phyloP scores from a whole-genome alignment of 1,284 basidiomycete genomes.

The Leccinum idahoense region DNA sequence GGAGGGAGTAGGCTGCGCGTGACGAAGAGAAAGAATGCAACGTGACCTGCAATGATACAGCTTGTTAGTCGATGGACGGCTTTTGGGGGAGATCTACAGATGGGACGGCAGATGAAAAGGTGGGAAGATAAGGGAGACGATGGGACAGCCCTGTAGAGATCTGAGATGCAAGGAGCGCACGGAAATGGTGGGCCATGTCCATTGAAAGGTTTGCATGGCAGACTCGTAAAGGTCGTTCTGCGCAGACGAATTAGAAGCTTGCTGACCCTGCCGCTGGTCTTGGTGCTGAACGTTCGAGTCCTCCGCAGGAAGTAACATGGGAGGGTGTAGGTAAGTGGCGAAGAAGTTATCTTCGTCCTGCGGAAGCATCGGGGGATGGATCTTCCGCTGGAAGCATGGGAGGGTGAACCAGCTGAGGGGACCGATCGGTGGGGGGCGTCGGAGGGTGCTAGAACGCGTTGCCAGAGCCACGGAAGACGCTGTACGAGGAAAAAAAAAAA shows the following conservation, averaged over 20 bases:
- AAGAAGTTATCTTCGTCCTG: slow-evolving; percentile 51
- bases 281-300: slow-evolving; percentile 30
- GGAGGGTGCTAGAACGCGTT: too few relatives aligned
- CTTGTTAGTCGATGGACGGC: too few relatives aligned
- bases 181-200: too few relatives aligned
- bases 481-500: too few relatives aligned
- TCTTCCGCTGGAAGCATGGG: slow-evolving; percentile 51
- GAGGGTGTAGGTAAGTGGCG: slow-evolving; percentile 53
- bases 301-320: slow-evolving; percentile 43
- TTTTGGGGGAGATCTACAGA: too few relatives aligned
- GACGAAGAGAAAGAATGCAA: slow-evolving; percentile 2
- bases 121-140: too few relatives aligned
- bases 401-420: slow-evolving; percentile 40
- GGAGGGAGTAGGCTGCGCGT: slow-evolving; percentile 2
- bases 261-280: slow-evolving; percentile 32
- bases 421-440: too few relatives aligned
- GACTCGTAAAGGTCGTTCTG: slow-evolving; percentile 28
- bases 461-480: too few relatives aligned
- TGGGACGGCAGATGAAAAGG: too few relatives aligned
- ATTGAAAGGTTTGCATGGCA: slow-evolving; percentile 10
- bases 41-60: too few relatives aligned
- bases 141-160: too few relatives aligned
- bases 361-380: slow-evolving; percentile 44
- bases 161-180: too few relatives aligned
- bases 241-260: background rate